These are phyloP conservation scores for Talaromyces sp. DNA, from an alignment of 2,329 filamentous ascomycete species.

Conservation along the genomic window DNA sequence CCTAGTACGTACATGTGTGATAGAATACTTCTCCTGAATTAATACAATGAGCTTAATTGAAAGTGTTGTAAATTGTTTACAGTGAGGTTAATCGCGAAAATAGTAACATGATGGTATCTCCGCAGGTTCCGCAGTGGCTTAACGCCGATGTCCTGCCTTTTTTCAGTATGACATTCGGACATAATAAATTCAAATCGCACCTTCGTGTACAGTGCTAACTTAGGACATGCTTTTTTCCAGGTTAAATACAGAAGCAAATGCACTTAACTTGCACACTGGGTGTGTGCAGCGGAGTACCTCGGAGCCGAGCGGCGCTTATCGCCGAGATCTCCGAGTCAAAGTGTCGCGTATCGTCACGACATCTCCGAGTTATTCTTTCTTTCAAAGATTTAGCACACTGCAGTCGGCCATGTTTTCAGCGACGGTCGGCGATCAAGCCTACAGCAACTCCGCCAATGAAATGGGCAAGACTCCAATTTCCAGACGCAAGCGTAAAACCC, in stretches of 20 bases:
- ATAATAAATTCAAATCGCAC: not conserved
- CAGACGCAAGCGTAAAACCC: constrained; percentile 6
- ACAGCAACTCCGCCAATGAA: not conserved
- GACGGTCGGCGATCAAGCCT: not conserved
- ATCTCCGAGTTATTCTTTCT: not conserved
- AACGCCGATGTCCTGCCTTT: not conserved
- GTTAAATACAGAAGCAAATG: not conserved
- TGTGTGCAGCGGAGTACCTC: not conserved
- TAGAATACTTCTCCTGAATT: too few relatives aligned
- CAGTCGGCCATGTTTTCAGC: not conserved
- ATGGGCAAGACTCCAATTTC: not conserved
- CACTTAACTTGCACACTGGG: not conserved
- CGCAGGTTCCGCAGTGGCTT: not conserved
- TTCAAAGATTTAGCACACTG: not conserved
- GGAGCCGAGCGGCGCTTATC: not conserved
- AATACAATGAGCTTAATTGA: too few relatives aligned
- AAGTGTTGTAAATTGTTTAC: too few relatives aligned
- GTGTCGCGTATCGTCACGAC: not conserved
- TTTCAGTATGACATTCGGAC: not conserved
- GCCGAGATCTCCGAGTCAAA: not conserved
- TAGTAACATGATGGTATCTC: too few relatives aligned
- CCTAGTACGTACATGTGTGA: too few relatives aligned
- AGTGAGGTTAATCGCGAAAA: too few relatives aligned
- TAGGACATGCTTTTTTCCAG: not conserved
- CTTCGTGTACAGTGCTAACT: not conserved